Conservation (phyloP, 1,284 basidiomycete genomes). For the Phellopilus nigrolimitatus region DNA sequence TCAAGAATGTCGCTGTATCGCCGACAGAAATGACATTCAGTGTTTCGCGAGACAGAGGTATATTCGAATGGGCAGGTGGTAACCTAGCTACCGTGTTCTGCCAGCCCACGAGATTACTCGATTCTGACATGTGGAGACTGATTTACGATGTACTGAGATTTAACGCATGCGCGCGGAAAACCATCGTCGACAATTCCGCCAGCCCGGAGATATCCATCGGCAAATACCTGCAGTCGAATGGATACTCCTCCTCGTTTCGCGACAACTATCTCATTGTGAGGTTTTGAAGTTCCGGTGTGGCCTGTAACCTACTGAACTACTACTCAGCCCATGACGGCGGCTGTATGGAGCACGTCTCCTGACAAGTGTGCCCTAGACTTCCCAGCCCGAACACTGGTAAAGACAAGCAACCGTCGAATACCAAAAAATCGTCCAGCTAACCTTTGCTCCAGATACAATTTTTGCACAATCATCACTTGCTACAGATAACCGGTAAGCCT, state of each 20-base stretch:
- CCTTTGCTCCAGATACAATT: constrained; percentile 50
- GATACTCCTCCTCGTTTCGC: constrained; percentile 65
- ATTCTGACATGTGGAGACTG: constrained; percentile 69
- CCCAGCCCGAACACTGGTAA: constrained; percentile 65
- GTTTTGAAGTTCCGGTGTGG: constrained; percentile 13
- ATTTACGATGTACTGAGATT: constrained; percentile 77
- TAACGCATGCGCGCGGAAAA: constrained; percentile 58
- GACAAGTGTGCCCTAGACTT: constrained; percentile 69
- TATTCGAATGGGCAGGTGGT: constrained; percentile 74
- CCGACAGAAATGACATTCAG: constrained; percentile 78
- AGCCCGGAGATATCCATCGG: constrained; percentile 55
- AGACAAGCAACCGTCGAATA: constrained; percentile 15
- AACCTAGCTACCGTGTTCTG: constrained; percentile 61
- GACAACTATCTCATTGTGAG: constrained; percentile 79
- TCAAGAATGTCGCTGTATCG: constrained; percentile 47
- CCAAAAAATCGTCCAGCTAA: background rate
- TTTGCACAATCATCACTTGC: constrained; percentile 76
- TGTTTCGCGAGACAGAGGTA: constrained; percentile 63
- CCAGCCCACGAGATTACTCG: constrained; percentile 56
- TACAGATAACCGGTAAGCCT: constrained; percentile 72
- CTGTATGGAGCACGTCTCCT: constrained; percentile 79
- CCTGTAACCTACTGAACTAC: constrained; percentile 7
- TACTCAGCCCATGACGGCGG: constrained; percentile 71
- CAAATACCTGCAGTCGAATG: constrained; percentile 61
- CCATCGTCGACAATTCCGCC: constrained; percentile 31